Conservation (phyloP, 768 basidiomycete species). For the Russula brevipes region DNA sequence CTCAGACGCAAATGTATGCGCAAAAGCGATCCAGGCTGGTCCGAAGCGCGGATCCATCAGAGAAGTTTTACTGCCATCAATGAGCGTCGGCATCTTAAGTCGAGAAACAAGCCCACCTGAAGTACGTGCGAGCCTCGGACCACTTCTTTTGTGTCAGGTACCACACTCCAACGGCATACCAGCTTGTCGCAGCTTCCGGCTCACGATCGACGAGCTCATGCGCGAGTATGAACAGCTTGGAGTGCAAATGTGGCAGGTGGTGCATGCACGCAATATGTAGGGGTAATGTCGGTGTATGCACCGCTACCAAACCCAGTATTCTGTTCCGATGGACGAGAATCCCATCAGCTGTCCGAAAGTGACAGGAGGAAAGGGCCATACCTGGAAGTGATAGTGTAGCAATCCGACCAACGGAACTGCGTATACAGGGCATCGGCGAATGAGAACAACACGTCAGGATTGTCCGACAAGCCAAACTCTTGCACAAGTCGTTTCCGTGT, state of each 20-base stretch:
- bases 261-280: conserved; percentile 98
- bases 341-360: background rate
- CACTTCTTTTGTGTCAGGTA: conserved; percentile 85
- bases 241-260: conserved; percentile 86
- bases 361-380: conserved; percentile 30
- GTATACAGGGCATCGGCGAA: conserved; percentile 87
- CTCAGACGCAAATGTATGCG: conserved; percentile 94
- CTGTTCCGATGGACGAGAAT: conserved; percentile 37
- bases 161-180: conserved; percentile 99
- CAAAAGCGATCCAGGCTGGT: conserved; percentile 97
- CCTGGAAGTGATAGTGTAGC: conserved; percentile 83
- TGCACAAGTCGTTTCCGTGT: conserved; percentile 75
- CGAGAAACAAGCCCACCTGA: conserved; percentile 60
- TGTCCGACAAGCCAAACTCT: conserved; percentile 81
- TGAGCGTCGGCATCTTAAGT: background rate
- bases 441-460: conserved; percentile 87
- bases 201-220: conserved; percentile 94
- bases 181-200: conserved; percentile 87
- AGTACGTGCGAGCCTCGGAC: conserved; percentile 88
- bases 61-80: conserved; percentile 73
- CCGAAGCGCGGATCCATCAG: conserved; percentile 95
- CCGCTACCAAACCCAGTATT: conserved; percentile 77
- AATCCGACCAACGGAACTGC: conserved; percentile 91
- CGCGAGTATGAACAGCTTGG: conserved; percentile 90
- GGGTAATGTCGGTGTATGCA: conserved; percentile 87